Evolutionary conservation across 2,329 filamentous ascomycete genomes (phyloP).

Genomic region (Hypoxylon sp.): DNA sequence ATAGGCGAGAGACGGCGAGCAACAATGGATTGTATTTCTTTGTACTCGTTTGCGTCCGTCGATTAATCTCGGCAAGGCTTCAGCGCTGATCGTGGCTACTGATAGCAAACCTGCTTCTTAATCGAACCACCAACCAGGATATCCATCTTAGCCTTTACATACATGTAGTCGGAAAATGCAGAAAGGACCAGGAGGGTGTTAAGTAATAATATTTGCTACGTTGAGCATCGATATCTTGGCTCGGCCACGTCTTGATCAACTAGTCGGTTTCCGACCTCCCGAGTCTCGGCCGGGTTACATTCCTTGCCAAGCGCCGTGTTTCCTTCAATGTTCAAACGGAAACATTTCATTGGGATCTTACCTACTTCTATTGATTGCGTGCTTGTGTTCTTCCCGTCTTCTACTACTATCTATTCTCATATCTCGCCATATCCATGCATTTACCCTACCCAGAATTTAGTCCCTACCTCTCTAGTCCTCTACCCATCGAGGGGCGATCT

Average conservation of each 20-base stretch:
- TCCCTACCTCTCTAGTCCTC: slow-evolving; percentile 4
- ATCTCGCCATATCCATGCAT: background rate
- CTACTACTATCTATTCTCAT: background rate
- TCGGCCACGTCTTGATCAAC: slow-evolving; percentile 24
- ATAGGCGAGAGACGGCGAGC: background rate
- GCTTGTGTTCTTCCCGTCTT: slow-evolving; percentile 5
- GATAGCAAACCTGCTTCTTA: slow-evolving; percentile 12
- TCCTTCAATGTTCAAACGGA: slow-evolving; percentile 16
- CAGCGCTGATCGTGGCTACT: slow-evolving; percentile 1
- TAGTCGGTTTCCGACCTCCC: slow-evolving; percentile 45
- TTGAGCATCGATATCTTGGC: slow-evolving; percentile 18
- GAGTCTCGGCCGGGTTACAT: slow-evolving; percentile 40
- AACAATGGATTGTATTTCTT: slow-evolving; percentile 18
- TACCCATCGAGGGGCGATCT: background rate
- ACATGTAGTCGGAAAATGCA: slow-evolving; percentile 1
- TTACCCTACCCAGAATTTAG: slow-evolving; percentile 1
- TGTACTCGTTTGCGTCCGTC: slow-evolving; percentile 30
- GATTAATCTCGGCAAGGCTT: slow-evolving; percentile 17
- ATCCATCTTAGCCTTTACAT: slow-evolving; percentile 1
- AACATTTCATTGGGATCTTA: slow-evolving; percentile 16
- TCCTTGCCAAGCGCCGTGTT: slow-evolving; percentile 24
- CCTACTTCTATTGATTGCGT: slow-evolving; percentile 17
- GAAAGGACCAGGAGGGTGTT: background rate
- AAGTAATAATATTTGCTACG: background rate
- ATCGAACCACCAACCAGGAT: background rate